Evolutionary conservation across 192 early-diverging fungal species (phyloP).

Genomic region (Oehlia diaphana): DNA sequence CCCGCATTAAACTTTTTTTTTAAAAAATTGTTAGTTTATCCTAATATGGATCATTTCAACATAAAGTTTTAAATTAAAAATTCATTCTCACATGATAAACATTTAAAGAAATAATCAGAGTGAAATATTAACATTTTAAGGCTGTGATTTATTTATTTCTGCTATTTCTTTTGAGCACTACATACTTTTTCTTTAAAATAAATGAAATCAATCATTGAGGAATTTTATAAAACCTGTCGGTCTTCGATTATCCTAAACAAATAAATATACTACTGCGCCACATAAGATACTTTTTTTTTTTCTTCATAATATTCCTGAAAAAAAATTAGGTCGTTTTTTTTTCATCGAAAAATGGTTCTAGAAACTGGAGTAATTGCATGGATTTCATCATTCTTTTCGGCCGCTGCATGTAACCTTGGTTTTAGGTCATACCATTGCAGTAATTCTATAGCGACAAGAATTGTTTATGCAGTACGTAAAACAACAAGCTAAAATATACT

Average conservation of each 20-base stretch:
- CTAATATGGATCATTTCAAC: background rate
- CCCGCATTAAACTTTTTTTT: background rate
- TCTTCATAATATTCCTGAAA: no score
- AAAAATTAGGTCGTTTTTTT: no score
- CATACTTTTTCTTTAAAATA: no score
- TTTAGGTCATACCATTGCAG: constrained; percentile 61
- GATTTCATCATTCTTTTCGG: constrained; percentile 53
- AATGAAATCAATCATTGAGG: no score
- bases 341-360: constrained; percentile 45
- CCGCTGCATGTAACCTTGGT: constrained; percentile 58
- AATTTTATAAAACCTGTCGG: no score
- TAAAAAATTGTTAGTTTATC: background rate
- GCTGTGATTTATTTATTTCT: no score
- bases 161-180: no score
- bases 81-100: background rate
- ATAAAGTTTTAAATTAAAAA: background rate
- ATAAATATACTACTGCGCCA: background rate
- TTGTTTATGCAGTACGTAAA: constrained; percentile 52
- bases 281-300: no score
- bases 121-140: no score
- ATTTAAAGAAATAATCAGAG: background rate
- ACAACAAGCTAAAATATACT: background rate
- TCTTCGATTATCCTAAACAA: no score
- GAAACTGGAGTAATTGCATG: constrained; percentile 49
- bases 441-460: constrained; percentile 58